A percentile compares a stretch with the other conserved stretches of the same genome.
Conservation (phyloP, 495 filamentous ascomycete species). For the Penicillium roqueforti region DNA sequence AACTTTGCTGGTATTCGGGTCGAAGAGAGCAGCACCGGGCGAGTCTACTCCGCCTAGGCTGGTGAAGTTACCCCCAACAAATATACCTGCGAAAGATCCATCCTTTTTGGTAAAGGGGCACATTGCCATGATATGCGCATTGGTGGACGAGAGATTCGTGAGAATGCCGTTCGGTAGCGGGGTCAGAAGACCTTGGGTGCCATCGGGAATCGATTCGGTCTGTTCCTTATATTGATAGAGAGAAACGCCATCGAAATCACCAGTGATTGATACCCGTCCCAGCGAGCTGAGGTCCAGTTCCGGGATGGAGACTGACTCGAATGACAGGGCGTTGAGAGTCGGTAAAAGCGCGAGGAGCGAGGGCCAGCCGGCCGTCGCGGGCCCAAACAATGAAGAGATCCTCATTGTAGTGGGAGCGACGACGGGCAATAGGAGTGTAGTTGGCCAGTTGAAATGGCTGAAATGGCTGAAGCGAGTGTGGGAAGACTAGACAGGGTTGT, state of each 20-base stretch:
- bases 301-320: constrained; percentile 66
- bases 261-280: constrained; percentile 80
- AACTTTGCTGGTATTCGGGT: constrained; percentile 62
- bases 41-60: constrained; percentile 73
- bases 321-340: constrained; percentile 53
- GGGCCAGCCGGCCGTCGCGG: constrained; percentile 48
- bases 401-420: constrained; percentile 51
- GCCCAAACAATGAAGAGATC: constrained; percentile 52
- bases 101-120: constrained; percentile 70
- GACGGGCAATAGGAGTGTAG: constrained; percentile 29
- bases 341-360: constrained; percentile 40
- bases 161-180: constrained; percentile 85
- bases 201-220: constrained; percentile 65
- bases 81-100: constrained; percentile 65
- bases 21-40: constrained; percentile 73
- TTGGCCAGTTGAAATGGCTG: constrained; percentile 1
- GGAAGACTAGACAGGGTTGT: constrained; percentile 10
- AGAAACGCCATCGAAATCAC: constrained; percentile 88
- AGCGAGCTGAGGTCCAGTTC: constrained; percentile 78
- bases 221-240: constrained; percentile 83
- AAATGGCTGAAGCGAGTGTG: constrained; percentile 14
- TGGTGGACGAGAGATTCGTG: constrained; percentile 63
- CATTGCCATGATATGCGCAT: constrained; percentile 81
- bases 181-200: constrained; percentile 74
- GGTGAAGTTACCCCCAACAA: constrained; percentile 96